Percentiles rank a stretch among this genome's conserved stretches.
Evolutionary conservation across 2,329 filamentous ascomycete genomes (phyloP).

Genomic region (Bipolaris gigantea): DNA sequence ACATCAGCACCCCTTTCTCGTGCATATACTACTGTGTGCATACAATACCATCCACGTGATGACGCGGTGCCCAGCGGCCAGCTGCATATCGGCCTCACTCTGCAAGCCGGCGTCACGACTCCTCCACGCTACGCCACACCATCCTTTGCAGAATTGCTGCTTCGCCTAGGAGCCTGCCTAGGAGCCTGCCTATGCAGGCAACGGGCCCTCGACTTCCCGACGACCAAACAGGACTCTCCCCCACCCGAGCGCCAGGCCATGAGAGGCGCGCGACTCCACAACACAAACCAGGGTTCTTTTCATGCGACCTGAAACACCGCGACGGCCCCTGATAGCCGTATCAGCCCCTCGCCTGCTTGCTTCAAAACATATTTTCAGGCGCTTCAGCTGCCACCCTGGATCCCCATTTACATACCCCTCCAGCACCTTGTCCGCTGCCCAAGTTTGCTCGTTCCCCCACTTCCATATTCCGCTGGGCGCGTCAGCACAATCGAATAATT

Average conservation of each 20-base stretch:
- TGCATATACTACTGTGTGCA: conserved; percentile 1
- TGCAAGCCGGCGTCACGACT: background rate
- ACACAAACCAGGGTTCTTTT: conserved; percentile 19
- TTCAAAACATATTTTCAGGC: conserved; percentile 36
- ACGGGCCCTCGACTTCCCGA: conserved; percentile 8
- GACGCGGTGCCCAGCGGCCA: background rate
- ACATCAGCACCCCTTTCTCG: conserved; percentile 1
- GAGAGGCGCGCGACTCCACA: conserved; percentile 19
- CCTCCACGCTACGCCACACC: conserved; percentile 10
- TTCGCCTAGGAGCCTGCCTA: conserved; percentile 3
- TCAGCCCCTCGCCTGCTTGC: conserved; percentile 25
- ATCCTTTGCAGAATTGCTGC: conserved; percentile 7
- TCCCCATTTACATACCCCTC: conserved; percentile 17
- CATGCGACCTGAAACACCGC: conserved; percentile 41
- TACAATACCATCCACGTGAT: conserved; percentile 13
- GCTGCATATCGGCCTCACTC: conserved; percentile 1
- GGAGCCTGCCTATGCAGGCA: conserved; percentile 7
- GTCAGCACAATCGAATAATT: conserved; percentile 7
- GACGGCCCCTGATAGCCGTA: conserved; percentile 37
- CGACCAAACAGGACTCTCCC: conserved; percentile 4
- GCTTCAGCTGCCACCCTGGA: conserved; percentile 16
- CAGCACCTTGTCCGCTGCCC: conserved; percentile 11
- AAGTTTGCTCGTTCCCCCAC: conserved; percentile 16
- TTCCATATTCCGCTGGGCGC: conserved; percentile 28
- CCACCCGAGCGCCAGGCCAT: conserved; percentile 16